A percentile compares a stretch with the other conserved stretches of the same genome.
Evolutionary conservation across 805 yeast species (phyloP).

Genomic region (Middelhovenomyces tepae): DNA sequence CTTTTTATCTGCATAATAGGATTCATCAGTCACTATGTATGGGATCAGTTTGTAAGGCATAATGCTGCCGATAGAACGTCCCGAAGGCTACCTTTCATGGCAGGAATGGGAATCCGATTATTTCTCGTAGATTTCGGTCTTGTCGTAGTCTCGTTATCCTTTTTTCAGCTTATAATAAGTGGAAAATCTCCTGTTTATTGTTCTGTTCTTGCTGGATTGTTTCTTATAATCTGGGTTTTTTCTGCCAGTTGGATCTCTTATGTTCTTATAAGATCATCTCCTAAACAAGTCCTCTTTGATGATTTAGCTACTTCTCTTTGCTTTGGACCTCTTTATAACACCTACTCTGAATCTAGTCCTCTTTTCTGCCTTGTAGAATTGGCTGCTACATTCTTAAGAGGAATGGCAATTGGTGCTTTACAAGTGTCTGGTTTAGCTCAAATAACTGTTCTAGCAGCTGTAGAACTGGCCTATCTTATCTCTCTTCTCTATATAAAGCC

Average conservation of each 20-base stretch:
- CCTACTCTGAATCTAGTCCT: constrained; percentile 18
- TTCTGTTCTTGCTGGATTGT: constrained; percentile 22
- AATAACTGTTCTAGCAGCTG: constrained; percentile 22
- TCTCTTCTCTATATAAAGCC: constrained; percentile 19
- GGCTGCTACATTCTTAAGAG: constrained; percentile 20
- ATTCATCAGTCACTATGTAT: constrained; percentile 11
- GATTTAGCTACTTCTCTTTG: constrained; percentile 20
- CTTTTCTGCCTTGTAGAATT: constrained; percentile 14
- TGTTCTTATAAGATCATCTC: constrained; percentile 11
- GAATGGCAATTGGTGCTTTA: constrained; percentile 25
- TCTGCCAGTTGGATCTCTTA: constrained; percentile 12
- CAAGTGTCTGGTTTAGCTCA: constrained; percentile 30
- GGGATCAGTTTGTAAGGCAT: constrained; percentile 8
- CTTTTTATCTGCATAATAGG: constrained; percentile 9
- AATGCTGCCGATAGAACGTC: constrained; percentile 11
- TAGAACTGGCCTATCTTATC: constrained; percentile 20
- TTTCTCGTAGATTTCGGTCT: constrained; percentile 20
- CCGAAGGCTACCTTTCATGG: constrained; percentile 18
- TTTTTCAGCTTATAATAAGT: constrained; percentile 23
- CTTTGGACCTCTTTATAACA: constrained; percentile 27
- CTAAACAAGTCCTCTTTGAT: constrained; percentile 20
- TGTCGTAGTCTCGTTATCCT: constrained; percentile 23
- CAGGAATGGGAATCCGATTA: constrained; percentile 23
- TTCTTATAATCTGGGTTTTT: constrained; percentile 20
- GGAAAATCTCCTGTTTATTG: constrained; percentile 15